Evolutionary conservation across 495 filamentous ascomycete species (phyloP), one percentile per base, ranked within the genome.

Genomic region (Hyaloscypha hepaticicola): DNA sequence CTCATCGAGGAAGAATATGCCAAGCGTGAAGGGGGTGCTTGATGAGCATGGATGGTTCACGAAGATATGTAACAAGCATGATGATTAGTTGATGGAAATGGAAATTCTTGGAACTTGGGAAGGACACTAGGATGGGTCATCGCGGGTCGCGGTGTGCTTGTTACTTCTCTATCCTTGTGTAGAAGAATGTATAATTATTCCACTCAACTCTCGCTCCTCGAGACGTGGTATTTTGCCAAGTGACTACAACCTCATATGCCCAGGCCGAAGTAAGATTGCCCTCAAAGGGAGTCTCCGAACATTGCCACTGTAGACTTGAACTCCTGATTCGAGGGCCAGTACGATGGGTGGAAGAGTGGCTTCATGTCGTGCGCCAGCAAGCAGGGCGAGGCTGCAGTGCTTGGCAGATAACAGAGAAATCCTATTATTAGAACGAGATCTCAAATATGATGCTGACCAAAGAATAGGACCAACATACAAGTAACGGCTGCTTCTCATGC

Each of bases 1-100:
- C 57, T 60, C 1, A 75, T 76, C 7, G 72, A 74, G 49, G 73
- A 76, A 28, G 74, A 76, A 50, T 76, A 76, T 64, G 74, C 71
- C 2, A 76, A 76, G 63, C 65, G 74, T 41, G 74, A 76, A 51
- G 74, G 74, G 4, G 66, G 66, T 34, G 66, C 66, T 33, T 68
- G 38, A 64, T 55, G 9, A 16, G 38, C 0, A 1, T 45, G 38
- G 4, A 19, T 4, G 19, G 14, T 45, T 19, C 4, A 9, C 12
- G 38, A 16, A 4, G 38, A 14, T 9, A 45, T 41, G 38, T 41
- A 41, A n/a, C 6, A 14, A 41, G 2, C 14, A 41, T 14, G 38
- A 45, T 45, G 31, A 12, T 12, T 5, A 8, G 8, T 8, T 45
- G 8, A 8, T 45, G 38, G 38, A 45, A 8, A 45, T 8, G 38